Evolutionary conservation across 2,329 filamentous ascomycete genomes (phyloP).

Genomic region (Fusarium sp.): DNA sequence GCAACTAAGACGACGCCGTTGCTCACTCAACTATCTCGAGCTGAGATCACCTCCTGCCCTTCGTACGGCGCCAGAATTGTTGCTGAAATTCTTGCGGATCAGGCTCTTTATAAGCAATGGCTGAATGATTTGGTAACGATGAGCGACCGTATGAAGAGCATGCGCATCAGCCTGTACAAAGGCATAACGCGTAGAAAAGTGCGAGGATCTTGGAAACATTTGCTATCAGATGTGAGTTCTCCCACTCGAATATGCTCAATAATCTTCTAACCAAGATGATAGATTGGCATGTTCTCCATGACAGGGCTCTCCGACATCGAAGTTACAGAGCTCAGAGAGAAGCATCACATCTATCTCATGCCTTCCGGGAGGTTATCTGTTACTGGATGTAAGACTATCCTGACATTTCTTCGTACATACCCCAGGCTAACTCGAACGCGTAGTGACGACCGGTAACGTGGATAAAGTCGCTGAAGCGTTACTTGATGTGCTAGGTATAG

Average conservation of each 20-base stretch:
- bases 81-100: background rate
- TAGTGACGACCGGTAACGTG: background rate
- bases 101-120: background rate
- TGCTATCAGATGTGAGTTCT: background rate
- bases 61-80: background rate
- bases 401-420: too few relatives aligned
- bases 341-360: background rate
- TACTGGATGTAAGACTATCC: background rate
- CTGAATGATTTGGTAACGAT: background rate
- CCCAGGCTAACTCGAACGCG: background rate
- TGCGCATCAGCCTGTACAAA: background rate
- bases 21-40: background rate
- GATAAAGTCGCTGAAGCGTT: background rate
- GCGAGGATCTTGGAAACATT: background rate
- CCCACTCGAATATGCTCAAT: too few relatives aligned
- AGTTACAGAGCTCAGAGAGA: background rate
- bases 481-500: background rate
- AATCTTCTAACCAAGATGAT: background rate
- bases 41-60: background rate
- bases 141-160: background rate
- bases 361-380: background rate
- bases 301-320: background rate
- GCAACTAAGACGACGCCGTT: background rate
- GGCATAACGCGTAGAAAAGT: background rate
- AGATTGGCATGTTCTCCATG: conserved; percentile 10